Percentiles rank a stretch among this genome's conserved stretches.
Conservation (phyloP, 176 grass and related monocot species). For the Urochloa ruziziensis region DNA sequence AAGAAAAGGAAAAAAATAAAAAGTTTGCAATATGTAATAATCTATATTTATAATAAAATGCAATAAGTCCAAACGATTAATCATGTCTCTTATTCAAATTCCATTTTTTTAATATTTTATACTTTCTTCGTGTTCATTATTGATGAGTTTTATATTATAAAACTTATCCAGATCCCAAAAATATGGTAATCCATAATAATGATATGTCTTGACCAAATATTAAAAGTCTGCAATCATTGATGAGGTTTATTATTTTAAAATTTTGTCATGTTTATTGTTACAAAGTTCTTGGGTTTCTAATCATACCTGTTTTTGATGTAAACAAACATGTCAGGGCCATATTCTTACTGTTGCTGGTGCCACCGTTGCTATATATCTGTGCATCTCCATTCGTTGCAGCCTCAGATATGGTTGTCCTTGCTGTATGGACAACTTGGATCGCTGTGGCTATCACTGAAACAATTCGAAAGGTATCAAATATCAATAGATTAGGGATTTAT, state of each 20-base stretch:
- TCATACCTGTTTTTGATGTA: conserved; percentile 6
- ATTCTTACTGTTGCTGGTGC: conserved; percentile 87
- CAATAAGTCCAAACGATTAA: neutral
- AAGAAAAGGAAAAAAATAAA: too few relatives aligned
- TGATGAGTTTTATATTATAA: too few relatives aligned
- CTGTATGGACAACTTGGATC: conserved; percentile 84
- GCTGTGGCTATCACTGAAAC: conserved; percentile 85
- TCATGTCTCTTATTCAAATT: neutral
- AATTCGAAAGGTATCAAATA: conserved; percentile 63
- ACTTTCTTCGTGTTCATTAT: too few relatives aligned
- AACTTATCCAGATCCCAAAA: too few relatives aligned
- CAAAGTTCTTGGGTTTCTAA: neutral
- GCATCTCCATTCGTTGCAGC: conserved; percentile 73
- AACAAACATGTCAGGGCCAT: conserved; percentile 61
- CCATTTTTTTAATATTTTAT: too few relatives aligned
- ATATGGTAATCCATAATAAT: too few relatives aligned
- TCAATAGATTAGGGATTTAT: neutral
- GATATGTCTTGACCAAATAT: neutral
- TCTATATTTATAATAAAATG: neutral
- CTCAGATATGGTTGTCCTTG: conserved; percentile 77
- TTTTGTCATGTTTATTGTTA: neutral
- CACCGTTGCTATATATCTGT: conserved; percentile 65
- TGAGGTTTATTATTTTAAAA: neutral
- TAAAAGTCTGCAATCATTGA: neutral
- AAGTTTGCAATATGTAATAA: too few relatives aligned